Base-by-base conservation (phyloP, 2,329 filamentous ascomycete genomes). In the Verticillium zaregamsianum region DNA sequence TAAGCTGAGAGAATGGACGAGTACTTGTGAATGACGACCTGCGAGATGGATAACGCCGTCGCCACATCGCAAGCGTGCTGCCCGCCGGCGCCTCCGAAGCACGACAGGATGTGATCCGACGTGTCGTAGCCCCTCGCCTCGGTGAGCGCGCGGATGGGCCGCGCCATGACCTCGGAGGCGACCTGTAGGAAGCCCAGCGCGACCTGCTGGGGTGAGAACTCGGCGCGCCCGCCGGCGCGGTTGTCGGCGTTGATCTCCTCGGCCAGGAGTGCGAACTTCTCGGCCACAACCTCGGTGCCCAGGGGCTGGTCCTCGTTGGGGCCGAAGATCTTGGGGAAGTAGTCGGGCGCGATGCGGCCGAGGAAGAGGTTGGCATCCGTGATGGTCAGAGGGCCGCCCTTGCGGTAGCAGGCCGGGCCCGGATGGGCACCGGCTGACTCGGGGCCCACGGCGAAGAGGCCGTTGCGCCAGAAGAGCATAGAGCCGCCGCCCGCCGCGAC, bases 401-500 rank as follows among this genome's bases (percentile, higher is more conserved):
- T 91, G n/a, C 88, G 80, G 68, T 92, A 91, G 64, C 88, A 90
- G 0, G 88, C 88, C 2, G 89, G 89, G 0, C 89, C 89, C 2
- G 89, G 89, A 68, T 90, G 86, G 6, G 89, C 88, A 37, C 85
- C 84, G 1, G 89, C 88, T 31, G 86, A 90, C 68, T 91, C 88
- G 1, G 90, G 90, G 0, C 90, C 90, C 6, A 92, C 89, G 1
- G 87, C 84, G 65, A 92, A 91, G 2, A 92, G 77, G 0, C 89
- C 89, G 63, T 91, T 91, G 62, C 83, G 84, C 81, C 86, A 92
- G 68, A 87, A 88, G 0, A 93, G 77, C 17, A 86, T 80, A 1
- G 86, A 89, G n/a, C 89, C 88, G 63, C 90, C 90, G 20, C 90
- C 90, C 7, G 90, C 89, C 28, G 90, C 90, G 5, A 93, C 90